These are phyloP conservation scores for Plasmodium cynomolgi DNA, from an alignment of 169 alveolate genomes.

Conservation along the genomic window DNA sequence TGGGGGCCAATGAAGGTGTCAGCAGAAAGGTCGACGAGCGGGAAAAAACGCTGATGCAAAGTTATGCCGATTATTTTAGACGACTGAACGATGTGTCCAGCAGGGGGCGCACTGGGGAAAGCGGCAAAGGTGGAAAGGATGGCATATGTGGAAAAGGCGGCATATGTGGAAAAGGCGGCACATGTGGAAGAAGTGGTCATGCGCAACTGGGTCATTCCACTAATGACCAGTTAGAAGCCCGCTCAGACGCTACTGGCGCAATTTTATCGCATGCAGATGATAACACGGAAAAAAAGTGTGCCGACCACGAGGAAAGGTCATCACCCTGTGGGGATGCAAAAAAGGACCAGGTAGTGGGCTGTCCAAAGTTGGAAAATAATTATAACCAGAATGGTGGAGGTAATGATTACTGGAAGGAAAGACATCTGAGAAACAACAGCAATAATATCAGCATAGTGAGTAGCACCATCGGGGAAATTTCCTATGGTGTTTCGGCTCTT, in stretches of 20 bases:
- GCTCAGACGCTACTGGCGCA: background rate
- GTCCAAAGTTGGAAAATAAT: background rate
- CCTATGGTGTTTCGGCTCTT: background rate
- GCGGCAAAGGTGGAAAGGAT: background rate
- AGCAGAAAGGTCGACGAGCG: background rate
- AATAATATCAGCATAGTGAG: background rate
- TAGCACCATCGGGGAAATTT: background rate
- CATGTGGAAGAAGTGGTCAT: background rate
- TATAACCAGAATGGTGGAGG: background rate
- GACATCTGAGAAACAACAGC: background rate
- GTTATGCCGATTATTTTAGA: constrained; percentile 35
- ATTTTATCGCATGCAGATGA: background rate
- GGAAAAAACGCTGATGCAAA: constrained; percentile 6
- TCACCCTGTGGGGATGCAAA: background rate
- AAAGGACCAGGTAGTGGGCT: background rate
- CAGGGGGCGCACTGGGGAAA: background rate
- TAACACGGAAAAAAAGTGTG: background rate
- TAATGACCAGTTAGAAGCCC: background rate
- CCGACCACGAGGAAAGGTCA: background rate
- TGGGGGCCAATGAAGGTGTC: background rate
- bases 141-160: background rate
- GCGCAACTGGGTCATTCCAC: background rate
- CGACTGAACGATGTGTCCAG: constrained; percentile 5
- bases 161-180: background rate
- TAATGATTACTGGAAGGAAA: background rate